Conservation (phyloP, 306 rosid genomes). For the Calophaca sinica region DNA sequence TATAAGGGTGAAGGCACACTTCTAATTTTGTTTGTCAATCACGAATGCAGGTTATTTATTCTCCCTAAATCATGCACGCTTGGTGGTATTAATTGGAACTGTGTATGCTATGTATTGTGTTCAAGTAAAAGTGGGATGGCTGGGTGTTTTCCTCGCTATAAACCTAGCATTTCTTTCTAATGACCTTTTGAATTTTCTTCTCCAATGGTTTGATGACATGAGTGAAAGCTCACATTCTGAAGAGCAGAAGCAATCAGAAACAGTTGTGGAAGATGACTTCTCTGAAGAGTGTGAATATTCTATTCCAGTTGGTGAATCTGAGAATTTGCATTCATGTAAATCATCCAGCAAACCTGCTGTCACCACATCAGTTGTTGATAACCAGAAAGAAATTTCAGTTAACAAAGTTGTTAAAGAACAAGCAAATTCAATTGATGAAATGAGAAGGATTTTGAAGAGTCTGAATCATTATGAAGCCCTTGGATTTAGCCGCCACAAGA, state of each 20-base stretch:
- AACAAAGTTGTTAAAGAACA: constrained; percentile 65
- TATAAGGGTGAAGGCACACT: not conserved
- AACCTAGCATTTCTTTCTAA: constrained; percentile 92
- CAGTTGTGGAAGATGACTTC: constrained; percentile 73
- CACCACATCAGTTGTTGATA: constrained; percentile 60
- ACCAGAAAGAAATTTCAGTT: constrained; percentile 61
- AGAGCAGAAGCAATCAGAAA: constrained; percentile 79
- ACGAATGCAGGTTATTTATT: constrained; percentile 83
- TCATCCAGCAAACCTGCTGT: constrained; percentile 68
- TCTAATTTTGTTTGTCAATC: constrained; percentile 31
- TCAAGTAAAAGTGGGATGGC: constrained; percentile 92
- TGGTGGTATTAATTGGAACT: constrained; percentile 81
- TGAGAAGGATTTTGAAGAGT: constrained; percentile 79
- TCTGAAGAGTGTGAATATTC: constrained; percentile 73
- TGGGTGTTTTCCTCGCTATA: constrained; percentile 79
- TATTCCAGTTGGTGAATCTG: constrained; percentile 70
- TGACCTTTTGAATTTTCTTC: constrained; percentile 74
- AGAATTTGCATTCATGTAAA: constrained; percentile 76
- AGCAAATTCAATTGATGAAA: constrained; percentile 74
- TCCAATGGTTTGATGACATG: constrained; percentile 90
- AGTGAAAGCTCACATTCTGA: constrained; percentile 77
- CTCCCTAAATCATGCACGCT: constrained; percentile 93
- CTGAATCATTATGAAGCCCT: constrained; percentile 88
- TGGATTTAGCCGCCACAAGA: constrained; percentile 78
- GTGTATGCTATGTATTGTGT: constrained; percentile 82